phyloP scores from a whole-genome alignment of 345 rosid species.

The Populus euphratica region DNA sequence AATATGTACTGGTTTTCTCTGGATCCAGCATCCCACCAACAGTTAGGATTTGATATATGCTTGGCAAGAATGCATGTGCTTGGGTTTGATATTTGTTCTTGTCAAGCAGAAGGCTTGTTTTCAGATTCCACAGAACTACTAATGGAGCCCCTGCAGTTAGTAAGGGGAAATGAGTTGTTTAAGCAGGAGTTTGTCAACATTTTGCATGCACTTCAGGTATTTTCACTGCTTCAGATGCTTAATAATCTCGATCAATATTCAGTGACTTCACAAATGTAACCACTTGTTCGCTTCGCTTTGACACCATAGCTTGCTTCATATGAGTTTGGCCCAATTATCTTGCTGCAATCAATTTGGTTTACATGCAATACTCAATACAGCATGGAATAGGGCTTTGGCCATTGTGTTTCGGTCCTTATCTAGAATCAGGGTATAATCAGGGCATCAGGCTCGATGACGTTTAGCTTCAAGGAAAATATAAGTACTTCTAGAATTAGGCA shows the following conservation, averaged over 20 bases:
- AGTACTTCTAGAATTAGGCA: background rate
- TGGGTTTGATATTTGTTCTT: constrained; percentile 52
- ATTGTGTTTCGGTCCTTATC: too few species aligned
- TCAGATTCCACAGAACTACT: constrained; percentile 43
- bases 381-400: too few species aligned
- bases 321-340: background rate
- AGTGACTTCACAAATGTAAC: background rate
- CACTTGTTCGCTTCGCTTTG: background rate
- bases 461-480: background rate
- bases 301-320: background rate
- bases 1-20: constrained; percentile 78
- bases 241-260: background rate
- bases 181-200: constrained; percentile 46
- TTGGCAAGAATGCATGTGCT: constrained; percentile 59
- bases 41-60: constrained; percentile 60
- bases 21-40: constrained; percentile 36
- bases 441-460: background rate
- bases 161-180: constrained; percentile 49
- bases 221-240: background rate
- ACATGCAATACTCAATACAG: too few species aligned
- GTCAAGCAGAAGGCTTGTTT: constrained; percentile 23
- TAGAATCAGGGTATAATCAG: too few species aligned
- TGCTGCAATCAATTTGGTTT: background rate
- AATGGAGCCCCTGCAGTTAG: constrained; percentile 49
- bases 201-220: constrained; percentile 84